Conservation (phyloP, 441 rosid species). For the Brassica balearica region DNA sequence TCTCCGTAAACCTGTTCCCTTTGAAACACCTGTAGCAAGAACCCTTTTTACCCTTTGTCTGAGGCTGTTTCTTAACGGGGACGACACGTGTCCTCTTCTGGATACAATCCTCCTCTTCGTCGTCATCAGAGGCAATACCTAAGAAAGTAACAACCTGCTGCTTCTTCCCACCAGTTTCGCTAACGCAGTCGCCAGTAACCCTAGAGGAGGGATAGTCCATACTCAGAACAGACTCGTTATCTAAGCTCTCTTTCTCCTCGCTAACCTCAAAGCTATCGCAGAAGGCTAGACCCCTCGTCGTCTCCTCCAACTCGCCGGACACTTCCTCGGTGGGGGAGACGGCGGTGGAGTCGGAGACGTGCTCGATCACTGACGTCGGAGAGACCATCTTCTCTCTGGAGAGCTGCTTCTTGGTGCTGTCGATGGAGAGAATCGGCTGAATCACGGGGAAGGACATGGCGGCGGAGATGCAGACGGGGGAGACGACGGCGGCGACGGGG, state of each 20-base stretch:
- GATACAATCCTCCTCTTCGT: constrained; percentile 53
- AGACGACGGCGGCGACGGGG: constrained; percentile 87
- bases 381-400: constrained; percentile 52
- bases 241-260: constrained; percentile 52
- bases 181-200: constrained; percentile 63
- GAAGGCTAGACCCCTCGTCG: constrained; percentile 49
- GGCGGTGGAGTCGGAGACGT: constrained; percentile 65
- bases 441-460: constrained; percentile 79
- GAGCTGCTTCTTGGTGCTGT: constrained; percentile 49
- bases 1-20: constrained; percentile 84
- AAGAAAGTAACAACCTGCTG: constrained; percentile 74
- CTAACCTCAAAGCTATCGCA: constrained; percentile 69
- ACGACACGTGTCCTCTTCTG: constrained; percentile 46
- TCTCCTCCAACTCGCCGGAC: constrained; percentile 56
- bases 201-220: constrained; percentile 90
- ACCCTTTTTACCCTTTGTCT: constrained; percentile 73
- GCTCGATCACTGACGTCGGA: constrained; percentile 55
- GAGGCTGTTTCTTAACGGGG: constrained; percentile 60
- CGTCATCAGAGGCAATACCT: constrained; percentile 68
- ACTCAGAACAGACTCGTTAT: constrained; percentile 79
- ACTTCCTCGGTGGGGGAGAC: constrained; percentile 73
- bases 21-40: constrained; percentile 84
- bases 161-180: constrained; percentile 60
- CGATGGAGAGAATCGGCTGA: constrained; percentile 69
- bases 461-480: constrained; percentile 64